Percentiles rank a stretch among this genome's conserved stretches.
Conservation (phyloP, 192 early-diverging fungal genomes). For the Backusella sp. region DNA sequence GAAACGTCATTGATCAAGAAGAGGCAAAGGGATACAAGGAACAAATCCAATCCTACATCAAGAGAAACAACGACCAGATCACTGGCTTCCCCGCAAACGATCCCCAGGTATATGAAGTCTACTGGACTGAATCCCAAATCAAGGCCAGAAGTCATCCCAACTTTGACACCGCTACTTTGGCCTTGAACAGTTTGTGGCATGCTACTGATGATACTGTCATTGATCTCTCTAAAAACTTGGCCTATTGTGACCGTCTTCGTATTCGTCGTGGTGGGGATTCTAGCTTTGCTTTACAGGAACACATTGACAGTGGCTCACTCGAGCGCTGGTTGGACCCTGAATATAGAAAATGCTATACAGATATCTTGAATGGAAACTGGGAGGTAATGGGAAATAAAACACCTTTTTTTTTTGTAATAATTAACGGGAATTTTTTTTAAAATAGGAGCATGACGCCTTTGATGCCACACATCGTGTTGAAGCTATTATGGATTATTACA, state of each 20-base stretch:
- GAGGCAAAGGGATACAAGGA: conserved; percentile 26
- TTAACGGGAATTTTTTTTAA: neutral
- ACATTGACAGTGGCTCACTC: conserved; percentile 27
- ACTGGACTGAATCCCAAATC: conserved; percentile 30
- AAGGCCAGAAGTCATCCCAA: conserved; percentile 23
- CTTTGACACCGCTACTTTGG: conserved; percentile 20
- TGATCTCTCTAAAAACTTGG: conserved; percentile 29
- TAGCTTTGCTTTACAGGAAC: conserved; percentile 27
- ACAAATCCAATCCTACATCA: conserved; percentile 22
- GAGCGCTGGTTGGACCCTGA: conserved; percentile 39
- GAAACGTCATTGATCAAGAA: conserved; percentile 16
- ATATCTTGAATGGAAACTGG: conserved; percentile 31
- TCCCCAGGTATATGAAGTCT: conserved; percentile 31
- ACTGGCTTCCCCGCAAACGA: conserved; percentile 6
- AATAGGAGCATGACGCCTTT: conserved; percentile 29
- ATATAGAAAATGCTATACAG: conserved; percentile 24
- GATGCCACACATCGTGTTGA: conserved; percentile 32
- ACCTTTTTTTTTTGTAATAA: neutral
- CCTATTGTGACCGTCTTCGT: conserved; percentile 32
- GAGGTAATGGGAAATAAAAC: conserved; percentile 17
- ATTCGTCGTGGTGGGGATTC: conserved; percentile 25
- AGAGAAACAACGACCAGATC: conserved; percentile 1
- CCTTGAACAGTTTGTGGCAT: conserved; percentile 32
- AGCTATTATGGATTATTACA: conserved; percentile 29
- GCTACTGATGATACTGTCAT: conserved; percentile 8